phyloP scores from a whole-genome alignment of 2,329 filamentous ascomycete species.

The Beauveria australis region DNA sequence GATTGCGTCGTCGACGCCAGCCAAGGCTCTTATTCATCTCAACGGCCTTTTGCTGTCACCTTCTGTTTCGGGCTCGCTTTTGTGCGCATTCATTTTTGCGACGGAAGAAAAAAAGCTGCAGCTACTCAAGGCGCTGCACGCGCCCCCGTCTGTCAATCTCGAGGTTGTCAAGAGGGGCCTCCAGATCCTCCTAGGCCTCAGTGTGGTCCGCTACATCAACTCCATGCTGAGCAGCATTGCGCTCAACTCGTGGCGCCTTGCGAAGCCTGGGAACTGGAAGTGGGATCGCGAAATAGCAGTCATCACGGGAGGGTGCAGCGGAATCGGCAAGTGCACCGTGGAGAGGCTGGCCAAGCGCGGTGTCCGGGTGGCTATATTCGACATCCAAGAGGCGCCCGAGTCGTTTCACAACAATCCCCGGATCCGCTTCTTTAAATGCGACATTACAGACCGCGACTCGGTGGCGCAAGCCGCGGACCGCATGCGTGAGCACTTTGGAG shows the following conservation, averaged over 20 bases:
- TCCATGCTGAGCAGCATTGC: neutral
- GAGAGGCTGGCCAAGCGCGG: constrained; percentile 27
- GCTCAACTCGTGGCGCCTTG: constrained; percentile 22
- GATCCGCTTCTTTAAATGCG: constrained; percentile 28
- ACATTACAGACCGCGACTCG: constrained; percentile 33
- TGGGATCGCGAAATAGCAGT: constrained; percentile 35
- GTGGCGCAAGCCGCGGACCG: constrained; percentile 34
- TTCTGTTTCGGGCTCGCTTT: neutral
- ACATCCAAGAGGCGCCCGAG: constrained; percentile 37
- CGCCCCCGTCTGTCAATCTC: neutral
- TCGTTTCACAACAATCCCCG: constrained; percentile 15
- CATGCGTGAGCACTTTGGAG: constrained; percentile 39
- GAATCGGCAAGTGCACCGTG: constrained; percentile 31
- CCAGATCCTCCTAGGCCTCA: neutral
- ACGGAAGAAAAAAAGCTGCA: neutral
- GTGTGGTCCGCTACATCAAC: neutral
- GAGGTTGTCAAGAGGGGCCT: neutral
- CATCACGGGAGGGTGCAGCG: constrained; percentile 35
- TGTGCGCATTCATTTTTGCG: neutral
- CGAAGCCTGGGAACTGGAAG: constrained; percentile 20
- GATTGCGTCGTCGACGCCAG: neutral
- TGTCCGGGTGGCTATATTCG: constrained; percentile 60
- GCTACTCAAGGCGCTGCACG: neutral
- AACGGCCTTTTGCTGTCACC: neutral
- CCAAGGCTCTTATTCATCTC: neutral